A percentile compares a stretch with the other conserved stretches of the same genome.
Evolutionary conservation across 192 early-diverging fungal genomes (phyloP).

Genomic region (Phycomyces nitens): DNA sequence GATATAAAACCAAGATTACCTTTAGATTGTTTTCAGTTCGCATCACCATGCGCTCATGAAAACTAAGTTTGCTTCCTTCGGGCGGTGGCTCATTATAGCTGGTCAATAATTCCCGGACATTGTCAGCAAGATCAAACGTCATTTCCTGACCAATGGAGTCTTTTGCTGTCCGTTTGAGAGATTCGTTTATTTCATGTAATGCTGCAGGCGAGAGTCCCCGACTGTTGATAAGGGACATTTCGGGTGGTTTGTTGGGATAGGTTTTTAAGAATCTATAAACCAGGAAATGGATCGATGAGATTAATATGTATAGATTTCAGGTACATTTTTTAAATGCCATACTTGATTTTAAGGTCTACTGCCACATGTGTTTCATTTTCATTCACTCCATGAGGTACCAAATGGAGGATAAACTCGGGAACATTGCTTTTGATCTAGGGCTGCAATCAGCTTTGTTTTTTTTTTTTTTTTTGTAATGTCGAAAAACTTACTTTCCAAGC

Average conservation of each 20-base stretch:
- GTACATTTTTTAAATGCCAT: neutral
- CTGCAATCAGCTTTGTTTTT: neutral
- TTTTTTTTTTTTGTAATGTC: neutral
- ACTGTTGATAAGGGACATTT: constrained; percentile 47
- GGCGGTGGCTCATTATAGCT: constrained; percentile 47
- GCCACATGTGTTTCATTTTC: constrained; percentile 41
- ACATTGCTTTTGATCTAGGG: constrained; percentile 38
- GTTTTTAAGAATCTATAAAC: constrained; percentile 54
- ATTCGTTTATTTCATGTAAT: constrained; percentile 38
- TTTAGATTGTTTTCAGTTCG: constrained; percentile 48
- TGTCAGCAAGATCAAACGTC: constrained; percentile 61
- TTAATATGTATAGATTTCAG: too few relatives aligned
- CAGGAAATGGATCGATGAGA: too few relatives aligned
- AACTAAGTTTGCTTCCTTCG: constrained; percentile 49
- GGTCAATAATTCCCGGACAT: constrained; percentile 57
- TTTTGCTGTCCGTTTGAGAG: constrained; percentile 37
- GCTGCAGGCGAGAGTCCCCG: constrained; percentile 52
- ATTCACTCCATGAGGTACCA: constrained; percentile 43
- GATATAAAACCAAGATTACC: constrained; percentile 3
- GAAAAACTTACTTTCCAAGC: constrained; percentile 48
- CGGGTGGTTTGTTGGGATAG: constrained; percentile 63
- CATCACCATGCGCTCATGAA: constrained; percentile 54
- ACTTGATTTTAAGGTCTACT: constrained; percentile 54
- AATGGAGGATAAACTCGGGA: constrained; percentile 51
- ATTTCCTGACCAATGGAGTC: constrained; percentile 57